Conservation (phyloP, 1,139 yeast genomes). For the Meyerozyma smithsonii region DNA sequence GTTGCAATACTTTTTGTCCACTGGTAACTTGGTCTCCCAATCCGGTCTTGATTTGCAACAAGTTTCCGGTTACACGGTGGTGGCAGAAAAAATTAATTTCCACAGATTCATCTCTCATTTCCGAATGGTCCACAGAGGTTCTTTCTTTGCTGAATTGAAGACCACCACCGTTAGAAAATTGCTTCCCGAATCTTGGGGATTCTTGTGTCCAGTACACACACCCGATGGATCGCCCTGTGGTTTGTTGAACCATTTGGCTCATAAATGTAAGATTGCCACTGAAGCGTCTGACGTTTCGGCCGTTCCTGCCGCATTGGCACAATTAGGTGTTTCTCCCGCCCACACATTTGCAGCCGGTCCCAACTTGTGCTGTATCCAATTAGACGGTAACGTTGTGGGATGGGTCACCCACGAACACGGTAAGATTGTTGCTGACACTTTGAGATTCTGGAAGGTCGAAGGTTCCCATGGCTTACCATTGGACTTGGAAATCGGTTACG, state of each 20-base stretch:
- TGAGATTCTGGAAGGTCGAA: slow-evolving; percentile 90
- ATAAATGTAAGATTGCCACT: slow-evolving; percentile 87
- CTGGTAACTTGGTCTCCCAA: slow-evolving; percentile 95
- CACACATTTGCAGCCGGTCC: slow-evolving; percentile 86
- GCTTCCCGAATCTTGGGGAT: slow-evolving; percentile 98
- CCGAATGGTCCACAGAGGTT: slow-evolving; percentile 99
- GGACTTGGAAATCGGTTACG: slow-evolving; percentile 89
- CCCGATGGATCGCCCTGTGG: slow-evolving; percentile 99
- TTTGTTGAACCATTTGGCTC: slow-evolving; percentile 91
- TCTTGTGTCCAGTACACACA: slow-evolving; percentile 97
- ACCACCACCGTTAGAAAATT: slow-evolving; percentile 96
- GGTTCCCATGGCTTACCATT: slow-evolving; percentile 72
- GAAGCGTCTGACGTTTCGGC: slow-evolving; percentile 66
- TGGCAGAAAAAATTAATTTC: slow-evolving; percentile 96
- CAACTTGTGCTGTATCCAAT: slow-evolving; percentile 77
- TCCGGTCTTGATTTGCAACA: slow-evolving; percentile 97
- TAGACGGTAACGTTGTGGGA: slow-evolving; percentile 90
- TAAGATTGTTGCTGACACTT: slow-evolving; percentile 77
- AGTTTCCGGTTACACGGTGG: slow-evolving; percentile 97
- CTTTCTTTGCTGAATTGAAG: slow-evolving; percentile 96
- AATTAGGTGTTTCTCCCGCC: slow-evolving; percentile 80
- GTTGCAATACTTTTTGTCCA: slow-evolving; percentile 87
- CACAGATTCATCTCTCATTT: slow-evolving; percentile 95
- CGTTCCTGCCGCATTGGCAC: slow-evolving; percentile 62
- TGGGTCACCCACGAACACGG: slow-evolving; percentile 94